Conservation (phyloP, 1,139 yeast species). For the Blastobotrys persicus region DNA sequence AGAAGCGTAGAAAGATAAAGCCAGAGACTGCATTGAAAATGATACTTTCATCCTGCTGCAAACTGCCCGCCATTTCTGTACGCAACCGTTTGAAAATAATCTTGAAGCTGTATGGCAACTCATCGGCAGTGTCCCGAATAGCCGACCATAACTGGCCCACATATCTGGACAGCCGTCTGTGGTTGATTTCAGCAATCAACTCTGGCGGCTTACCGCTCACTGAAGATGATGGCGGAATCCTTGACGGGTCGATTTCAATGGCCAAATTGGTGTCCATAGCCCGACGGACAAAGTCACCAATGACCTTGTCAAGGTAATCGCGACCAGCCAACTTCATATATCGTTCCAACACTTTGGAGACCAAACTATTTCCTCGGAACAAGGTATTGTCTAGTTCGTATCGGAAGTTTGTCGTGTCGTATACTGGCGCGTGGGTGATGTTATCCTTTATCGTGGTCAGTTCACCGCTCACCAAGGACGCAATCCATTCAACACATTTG, state of each 20-base stretch:
- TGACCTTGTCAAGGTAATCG: conserved; percentile 68
- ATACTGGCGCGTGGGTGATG: conserved; percentile 15
- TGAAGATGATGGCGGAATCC: conserved; percentile 37
- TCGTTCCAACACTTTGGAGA: conserved; percentile 77
- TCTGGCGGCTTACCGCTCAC: conserved; percentile 32
- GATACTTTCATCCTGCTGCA: conserved; percentile 22
- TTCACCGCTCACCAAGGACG: conserved; percentile 64
- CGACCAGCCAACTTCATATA: conserved; percentile 76
- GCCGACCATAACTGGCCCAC: conserved; percentile 68
- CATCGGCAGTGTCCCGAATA: conserved; percentile 67
- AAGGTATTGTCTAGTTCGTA: conserved; percentile 55
- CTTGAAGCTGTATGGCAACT: conserved; percentile 70
- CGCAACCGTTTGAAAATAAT: conserved; percentile 36
- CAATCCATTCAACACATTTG: conserved; percentile 65
- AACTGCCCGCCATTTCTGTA: conserved; percentile 20
- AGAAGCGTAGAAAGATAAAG: conserved; percentile 77
- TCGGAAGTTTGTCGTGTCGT: conserved; percentile 16
- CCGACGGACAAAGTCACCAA: conserved; percentile 64
- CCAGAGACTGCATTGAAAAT: conserved; percentile 66
- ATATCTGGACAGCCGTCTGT: conserved; percentile 51
- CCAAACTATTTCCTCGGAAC: conserved; percentile 79
- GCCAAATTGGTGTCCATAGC: conserved; percentile 50
- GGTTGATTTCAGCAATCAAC: conserved; percentile 49
- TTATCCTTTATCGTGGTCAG: conserved; percentile 22
- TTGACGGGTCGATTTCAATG: conserved; percentile 74